Evolutionary conservation across 441 rosid species (phyloP).

Genomic region (Theobroma grandiflorum): DNA sequence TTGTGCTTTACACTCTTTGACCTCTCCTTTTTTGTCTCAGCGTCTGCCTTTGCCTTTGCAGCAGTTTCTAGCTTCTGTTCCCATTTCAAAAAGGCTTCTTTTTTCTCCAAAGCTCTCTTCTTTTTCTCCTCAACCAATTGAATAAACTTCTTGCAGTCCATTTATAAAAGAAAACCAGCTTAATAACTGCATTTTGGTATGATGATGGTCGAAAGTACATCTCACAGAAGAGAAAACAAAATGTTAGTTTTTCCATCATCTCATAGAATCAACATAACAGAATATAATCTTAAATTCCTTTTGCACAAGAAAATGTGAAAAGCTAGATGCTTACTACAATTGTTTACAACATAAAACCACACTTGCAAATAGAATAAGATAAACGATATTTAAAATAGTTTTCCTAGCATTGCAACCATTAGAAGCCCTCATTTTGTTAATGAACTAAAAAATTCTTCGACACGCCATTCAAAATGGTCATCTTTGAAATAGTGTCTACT

Average conservation of each 20-base stretch:
- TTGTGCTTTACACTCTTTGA: conserved; percentile 61
- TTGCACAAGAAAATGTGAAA: background rate
- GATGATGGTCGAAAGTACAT: conserved; percentile 83
- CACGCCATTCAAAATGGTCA: background rate
- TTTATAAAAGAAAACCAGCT: conserved; percentile 59
- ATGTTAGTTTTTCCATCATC: conserved; percentile 78
- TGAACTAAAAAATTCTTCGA: background rate
- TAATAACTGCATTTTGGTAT: conserved; percentile 90
- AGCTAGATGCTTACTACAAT: background rate
- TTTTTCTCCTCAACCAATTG: conserved; percentile 97
- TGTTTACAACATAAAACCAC: background rate
- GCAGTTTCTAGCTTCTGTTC: conserved; percentile 96
- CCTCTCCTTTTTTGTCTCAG: conserved; percentile 67
- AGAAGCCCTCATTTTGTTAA: background rate
- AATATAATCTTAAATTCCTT: background rate
- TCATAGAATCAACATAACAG: background rate
- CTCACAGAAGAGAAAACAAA: conserved; percentile 97
- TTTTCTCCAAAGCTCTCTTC: conserved; percentile 77
- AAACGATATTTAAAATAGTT: background rate
- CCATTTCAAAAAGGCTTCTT: conserved; percentile 93
- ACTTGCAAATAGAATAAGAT: background rate
- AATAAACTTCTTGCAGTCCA: conserved; percentile 97
- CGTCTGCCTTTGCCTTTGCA: conserved; percentile 73
- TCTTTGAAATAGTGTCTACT: background rate
- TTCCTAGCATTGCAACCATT: background rate